These are phyloP conservation scores for Colletotrichum spinosum DNA, from an alignment of 2,329 filamentous ascomycete genomes.

Conservation along the genomic window DNA sequence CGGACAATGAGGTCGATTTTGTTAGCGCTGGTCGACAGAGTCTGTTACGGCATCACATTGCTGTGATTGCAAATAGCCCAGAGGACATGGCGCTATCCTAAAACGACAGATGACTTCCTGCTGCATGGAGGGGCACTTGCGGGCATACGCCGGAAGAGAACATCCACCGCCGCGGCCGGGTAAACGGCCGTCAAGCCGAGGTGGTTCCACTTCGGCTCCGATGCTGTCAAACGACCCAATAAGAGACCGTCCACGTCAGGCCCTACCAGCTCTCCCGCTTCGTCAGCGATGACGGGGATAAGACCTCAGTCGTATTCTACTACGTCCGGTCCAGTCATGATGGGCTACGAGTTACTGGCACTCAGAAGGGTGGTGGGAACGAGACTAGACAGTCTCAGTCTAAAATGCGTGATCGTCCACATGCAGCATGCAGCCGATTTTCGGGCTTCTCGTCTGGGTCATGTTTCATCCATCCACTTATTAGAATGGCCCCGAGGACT, in stretches of 20 bases:
- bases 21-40: neutral
- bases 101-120: slow-evolving; percentile 19
- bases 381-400: slow-evolving; percentile 26
- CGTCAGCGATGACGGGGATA: slow-evolving; percentile 34
- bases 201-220: slow-evolving; percentile 35
- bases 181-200: slow-evolving; percentile 15
- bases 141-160: slow-evolving; percentile 31
- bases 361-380: slow-evolving; percentile 25
- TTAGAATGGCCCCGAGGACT: slow-evolving; percentile 20
- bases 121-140: slow-evolving; percentile 17
- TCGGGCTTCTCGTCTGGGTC: slow-evolving; percentile 22
- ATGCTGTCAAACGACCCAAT: slow-evolving; percentile 29
- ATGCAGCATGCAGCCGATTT: slow-evolving; percentile 33
- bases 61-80: slow-evolving; percentile 2
- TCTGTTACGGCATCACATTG: slow-evolving; percentile 18
- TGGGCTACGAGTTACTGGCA: slow-evolving; percentile 4
- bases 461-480: slow-evolving; percentile 32
- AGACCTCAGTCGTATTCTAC: slow-evolving; percentile 5
- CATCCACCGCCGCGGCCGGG: slow-evolving; percentile 21
- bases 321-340: slow-evolving; percentile 31
- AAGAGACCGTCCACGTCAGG: slow-evolving; percentile 13
- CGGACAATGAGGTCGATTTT: slow-evolving; percentile 5
- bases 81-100: slow-evolving; percentile 18
- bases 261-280: slow-evolving; percentile 2
- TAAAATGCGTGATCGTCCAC: slow-evolving; percentile 22